Evolutionary conservation across 495 filamentous ascomycete species (phyloP).

Genomic region (Xylaria palmicola): DNA sequence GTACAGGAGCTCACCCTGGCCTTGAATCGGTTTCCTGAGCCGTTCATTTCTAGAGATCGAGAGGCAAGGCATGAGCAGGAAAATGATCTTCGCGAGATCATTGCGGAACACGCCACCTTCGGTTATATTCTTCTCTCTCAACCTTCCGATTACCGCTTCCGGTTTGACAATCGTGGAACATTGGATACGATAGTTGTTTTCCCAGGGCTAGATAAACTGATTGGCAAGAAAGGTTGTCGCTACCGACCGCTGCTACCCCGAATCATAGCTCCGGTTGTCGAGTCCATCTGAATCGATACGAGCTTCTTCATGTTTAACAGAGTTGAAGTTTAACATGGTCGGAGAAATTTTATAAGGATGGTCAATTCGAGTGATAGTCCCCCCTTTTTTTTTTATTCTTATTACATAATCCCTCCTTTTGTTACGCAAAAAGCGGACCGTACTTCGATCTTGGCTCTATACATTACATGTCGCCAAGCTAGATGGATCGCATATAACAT

Average conservation of each 20-base stretch:
- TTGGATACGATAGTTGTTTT: slow-evolving; percentile 23
- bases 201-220: slow-evolving; percentile 31
- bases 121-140: slow-evolving; percentile 38
- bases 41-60: slow-evolving; percentile 28
- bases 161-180: slow-evolving; percentile 10
- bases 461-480: neutral
- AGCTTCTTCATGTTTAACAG: no score
- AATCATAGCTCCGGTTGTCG: slow-evolving; percentile 23
- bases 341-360: no score
- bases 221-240: slow-evolving; percentile 26
- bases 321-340: no score
- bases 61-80: slow-evolving; percentile 34
- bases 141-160: slow-evolving; percentile 31
- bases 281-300: neutral
- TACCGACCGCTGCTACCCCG: slow-evolving; percentile 16
- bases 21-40: slow-evolving; percentile 31
- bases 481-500: neutral
- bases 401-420: no score
- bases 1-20: slow-evolving; percentile 27
- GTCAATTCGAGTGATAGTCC: no score
- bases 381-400: no score
- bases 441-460: no score
- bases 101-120: slow-evolving; percentile 32
- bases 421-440: no score
- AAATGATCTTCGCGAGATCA: slow-evolving; percentile 33